phyloP scores from a whole-genome alignment of 495 filamentous ascomycete species.

The Melanomma pulvis-pyrius region DNA sequence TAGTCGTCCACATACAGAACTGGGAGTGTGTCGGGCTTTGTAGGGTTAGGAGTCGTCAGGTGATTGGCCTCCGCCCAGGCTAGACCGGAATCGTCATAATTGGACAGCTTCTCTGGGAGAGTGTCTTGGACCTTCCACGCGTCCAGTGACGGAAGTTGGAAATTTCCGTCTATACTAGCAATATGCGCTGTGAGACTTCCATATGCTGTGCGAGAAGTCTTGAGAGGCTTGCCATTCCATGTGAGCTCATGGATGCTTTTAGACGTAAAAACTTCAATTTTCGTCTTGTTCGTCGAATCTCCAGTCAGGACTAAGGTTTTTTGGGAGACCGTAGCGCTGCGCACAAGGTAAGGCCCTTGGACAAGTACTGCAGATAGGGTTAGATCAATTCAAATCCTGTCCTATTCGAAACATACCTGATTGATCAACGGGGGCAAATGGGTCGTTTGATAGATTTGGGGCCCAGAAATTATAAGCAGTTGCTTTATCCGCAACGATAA shows the following conservation, averaged over 20 bases:
- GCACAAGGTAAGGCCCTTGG: constrained; percentile 42
- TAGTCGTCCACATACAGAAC: constrained; percentile 45
- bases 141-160: constrained; percentile 33
- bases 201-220: constrained; percentile 28
- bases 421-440: constrained; percentile 44
- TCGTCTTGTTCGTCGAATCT: constrained; percentile 33
- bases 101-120: constrained; percentile 36
- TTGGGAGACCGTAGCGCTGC: constrained; percentile 22
- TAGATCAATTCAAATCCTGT: not conserved
- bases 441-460: constrained; percentile 56
- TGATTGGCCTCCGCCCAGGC: constrained; percentile 41
- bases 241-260: constrained; percentile 17
- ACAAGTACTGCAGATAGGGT: constrained; percentile 29
- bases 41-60: constrained; percentile 37
- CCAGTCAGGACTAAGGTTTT: constrained; percentile 36
- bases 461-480: constrained; percentile 61
- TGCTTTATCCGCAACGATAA: constrained; percentile 56
- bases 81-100: constrained; percentile 38
- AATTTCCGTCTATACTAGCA: not conserved
- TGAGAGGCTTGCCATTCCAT: constrained; percentile 38
- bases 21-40: constrained; percentile 39
- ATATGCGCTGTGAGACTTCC: constrained; percentile 38
- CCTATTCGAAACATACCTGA: constrained; percentile 12
- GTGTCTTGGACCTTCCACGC: constrained; percentile 41
- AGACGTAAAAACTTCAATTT: constrained; percentile 40